A percentile compares a stretch with the other conserved stretches of the same genome.
Conservation (phyloP, 805 yeast species). For the Spathaspora girioi region DNA sequence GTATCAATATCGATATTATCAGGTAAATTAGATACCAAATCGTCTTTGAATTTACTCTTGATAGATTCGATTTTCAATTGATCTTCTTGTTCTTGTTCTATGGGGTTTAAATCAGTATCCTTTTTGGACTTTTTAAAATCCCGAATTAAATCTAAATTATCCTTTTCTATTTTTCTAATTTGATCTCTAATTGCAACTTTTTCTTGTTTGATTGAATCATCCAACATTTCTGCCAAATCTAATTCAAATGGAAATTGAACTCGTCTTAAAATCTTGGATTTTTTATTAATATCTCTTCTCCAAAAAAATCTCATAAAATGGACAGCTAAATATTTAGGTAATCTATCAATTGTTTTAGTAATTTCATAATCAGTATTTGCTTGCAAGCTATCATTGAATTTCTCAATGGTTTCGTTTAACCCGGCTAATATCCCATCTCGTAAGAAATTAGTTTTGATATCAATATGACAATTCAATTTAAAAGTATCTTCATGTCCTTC, state of each 20-base stretch:
- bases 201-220: slow-evolving; percentile 65
- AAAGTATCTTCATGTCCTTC: slow-evolving; percentile 45
- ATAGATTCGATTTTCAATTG: slow-evolving; percentile 46
- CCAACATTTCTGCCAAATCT: slow-evolving; percentile 82
- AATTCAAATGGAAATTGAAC: slow-evolving; percentile 93
- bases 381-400: slow-evolving; percentile 66
- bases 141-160: slow-evolving; percentile 65
- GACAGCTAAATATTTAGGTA: slow-evolving; percentile 85
- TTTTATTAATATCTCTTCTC: slow-evolving; percentile 87
- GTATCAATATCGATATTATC: slow-evolving; percentile 21
- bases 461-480: slow-evolving; percentile 87
- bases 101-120: slow-evolving; percentile 37
- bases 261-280: slow-evolving; percentile 89
- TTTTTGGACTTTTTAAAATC: slow-evolving; percentile 61
- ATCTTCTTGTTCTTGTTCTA: slow-evolving; percentile 55
- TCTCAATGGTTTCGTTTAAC: slow-evolving; percentile 72
- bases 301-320: slow-evolving; percentile 95
- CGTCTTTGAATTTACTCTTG: slow-evolving; percentile 49
- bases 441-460: slow-evolving; percentile 78
- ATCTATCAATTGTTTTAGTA: slow-evolving; percentile 56
- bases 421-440: slow-evolving; percentile 79
- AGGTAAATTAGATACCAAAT: slow-evolving; percentile 42
- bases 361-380: slow-evolving; percentile 70
- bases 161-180: slow-evolving; percentile 71
- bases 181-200: slow-evolving; percentile 74